Evolutionary conservation across 768 basidiomycete species (phyloP).

Genomic region (Mycena floridula): DNA sequence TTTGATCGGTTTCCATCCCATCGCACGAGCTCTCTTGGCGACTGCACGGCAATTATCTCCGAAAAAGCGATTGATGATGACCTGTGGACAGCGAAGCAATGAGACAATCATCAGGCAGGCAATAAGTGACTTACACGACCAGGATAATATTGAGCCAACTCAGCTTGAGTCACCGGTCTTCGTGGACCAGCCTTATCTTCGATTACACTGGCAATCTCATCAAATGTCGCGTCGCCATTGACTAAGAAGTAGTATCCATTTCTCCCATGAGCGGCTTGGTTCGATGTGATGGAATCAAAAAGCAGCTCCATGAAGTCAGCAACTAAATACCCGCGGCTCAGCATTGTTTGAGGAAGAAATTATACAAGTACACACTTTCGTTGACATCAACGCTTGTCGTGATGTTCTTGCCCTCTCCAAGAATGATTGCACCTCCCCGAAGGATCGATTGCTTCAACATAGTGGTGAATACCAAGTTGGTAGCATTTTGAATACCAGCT

Average conservation of each 20-base stretch:
- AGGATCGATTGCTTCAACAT: conserved; percentile 11
- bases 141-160: conserved; percentile 18
- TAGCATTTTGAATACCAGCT: too few species aligned
- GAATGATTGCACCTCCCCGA: conserved; percentile 13
- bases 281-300: conserved; percentile 11
- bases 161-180: conserved; percentile 24
- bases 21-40: conserved; percentile 16
- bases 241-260: conserved; percentile 19
- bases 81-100: background rate
- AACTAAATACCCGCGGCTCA: too few species aligned
- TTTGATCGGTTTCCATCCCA: conserved; percentile 31
- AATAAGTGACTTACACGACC: background rate
- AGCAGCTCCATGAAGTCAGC: conserved; percentile 11
- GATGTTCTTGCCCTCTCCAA: conserved; percentile 19
- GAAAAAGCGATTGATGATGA: too few species aligned
- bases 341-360: too few species aligned
- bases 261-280: conserved; percentile 14
- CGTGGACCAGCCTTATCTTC: conserved; percentile 20
- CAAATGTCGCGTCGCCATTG: conserved; percentile 11
- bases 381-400: conserved; percentile 19
- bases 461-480: conserved; percentile 17
- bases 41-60: conserved; percentile 15
- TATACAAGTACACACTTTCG: too few species aligned
- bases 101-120: background rate
- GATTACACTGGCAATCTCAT: conserved; percentile 10